A percentile compares a stretch with the other conserved stretches of the same genome.
These are phyloP conservation scores for Helianthus tuberosus DNA, from an alignment of 129 eudicot genomes.

Conservation along the genomic window DNA sequence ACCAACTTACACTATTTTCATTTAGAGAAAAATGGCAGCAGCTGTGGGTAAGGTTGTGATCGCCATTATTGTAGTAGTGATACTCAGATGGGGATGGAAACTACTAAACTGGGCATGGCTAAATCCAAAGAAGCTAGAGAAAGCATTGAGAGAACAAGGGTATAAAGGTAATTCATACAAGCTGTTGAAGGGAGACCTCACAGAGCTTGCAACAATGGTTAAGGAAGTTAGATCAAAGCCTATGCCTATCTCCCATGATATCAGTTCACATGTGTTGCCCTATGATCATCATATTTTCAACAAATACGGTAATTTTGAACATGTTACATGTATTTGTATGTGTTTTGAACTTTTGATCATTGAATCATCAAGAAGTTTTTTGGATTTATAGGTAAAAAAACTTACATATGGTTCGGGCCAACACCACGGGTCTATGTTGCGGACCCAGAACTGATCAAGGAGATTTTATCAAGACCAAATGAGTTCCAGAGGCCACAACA, in stretches of 20 bases:
- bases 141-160: conserved; percentile 1
- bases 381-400: conserved; percentile 4
- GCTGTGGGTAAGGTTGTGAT: background rate
- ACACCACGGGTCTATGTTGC: background rate
- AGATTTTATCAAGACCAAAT: conserved; percentile 7
- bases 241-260: conserved; percentile 16
- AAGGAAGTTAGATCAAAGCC: conserved; percentile 13
- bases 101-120: conserved; percentile 20
- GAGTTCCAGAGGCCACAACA: conserved; percentile 19
- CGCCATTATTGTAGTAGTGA: conserved; percentile 3
- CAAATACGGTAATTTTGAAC: background rate
- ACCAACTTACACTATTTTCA: background rate
- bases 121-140: conserved; percentile 23
- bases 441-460: conserved; percentile 17
- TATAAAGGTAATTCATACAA: conserved; percentile 15
- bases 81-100: conserved; percentile 24
- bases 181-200: conserved; percentile 12
- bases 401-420: conserved; percentile 15
- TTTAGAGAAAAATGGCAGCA: conserved; percentile 8
- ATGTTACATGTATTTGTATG: background rate
- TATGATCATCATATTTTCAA: background rate
- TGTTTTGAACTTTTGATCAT: background rate
- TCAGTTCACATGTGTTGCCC: conserved; percentile 17
- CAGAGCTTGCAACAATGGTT: conserved; percentile 9
- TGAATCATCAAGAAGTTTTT: background rate